phyloP scores from a whole-genome alignment of 2,329 filamentous ascomycete genomes.

The Penicillium sp. region DNA sequence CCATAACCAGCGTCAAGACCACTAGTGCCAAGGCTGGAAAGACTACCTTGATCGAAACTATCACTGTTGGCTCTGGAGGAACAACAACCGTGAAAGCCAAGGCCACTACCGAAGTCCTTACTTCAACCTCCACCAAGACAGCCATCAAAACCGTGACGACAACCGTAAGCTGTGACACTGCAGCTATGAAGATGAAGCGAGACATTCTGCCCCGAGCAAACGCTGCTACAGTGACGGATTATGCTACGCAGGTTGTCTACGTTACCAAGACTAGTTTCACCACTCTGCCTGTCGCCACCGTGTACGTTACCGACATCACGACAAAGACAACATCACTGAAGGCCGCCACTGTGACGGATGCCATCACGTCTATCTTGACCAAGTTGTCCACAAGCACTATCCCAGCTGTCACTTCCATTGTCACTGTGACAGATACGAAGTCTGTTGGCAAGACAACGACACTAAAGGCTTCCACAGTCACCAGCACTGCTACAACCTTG shows the following conservation, averaged over 20 bases:
- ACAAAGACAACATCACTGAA: constrained; percentile 5
- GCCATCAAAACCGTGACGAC: constrained; percentile 14
- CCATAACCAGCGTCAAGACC: constrained; percentile 2
- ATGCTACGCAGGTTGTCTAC: constrained; percentile 1
- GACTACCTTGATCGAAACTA: background rate
- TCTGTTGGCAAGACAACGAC: constrained; percentile 25
- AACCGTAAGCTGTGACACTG: constrained; percentile 14
- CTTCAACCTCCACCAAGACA: constrained; percentile 8
- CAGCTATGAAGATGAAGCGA: constrained; percentile 14
- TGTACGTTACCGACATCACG: constrained; percentile 1
- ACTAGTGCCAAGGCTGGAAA: constrained; percentile 6
- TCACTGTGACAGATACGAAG: constrained; percentile 16
- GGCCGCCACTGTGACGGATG: constrained; percentile 1
- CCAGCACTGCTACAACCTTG: constrained; percentile 12
- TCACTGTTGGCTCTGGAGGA: constrained; percentile 3
- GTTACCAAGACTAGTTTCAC: constrained; percentile 3
- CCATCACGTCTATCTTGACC: constrained; percentile 1
- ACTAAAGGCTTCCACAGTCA: constrained; percentile 23
- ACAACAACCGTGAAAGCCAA: constrained; percentile 29
- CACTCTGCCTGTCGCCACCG: background rate
- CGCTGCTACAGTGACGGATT: background rate
- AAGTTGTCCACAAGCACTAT: constrained; percentile 2
- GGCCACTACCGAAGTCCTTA: constrained; percentile 26
- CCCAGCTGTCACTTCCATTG: background rate
- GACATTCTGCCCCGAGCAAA: background rate